Percentiles rank a stretch among this genome's conserved stretches.
phyloP scores from a whole-genome alignment of 78 protist species.

The Thecamonas trahens region DNA sequence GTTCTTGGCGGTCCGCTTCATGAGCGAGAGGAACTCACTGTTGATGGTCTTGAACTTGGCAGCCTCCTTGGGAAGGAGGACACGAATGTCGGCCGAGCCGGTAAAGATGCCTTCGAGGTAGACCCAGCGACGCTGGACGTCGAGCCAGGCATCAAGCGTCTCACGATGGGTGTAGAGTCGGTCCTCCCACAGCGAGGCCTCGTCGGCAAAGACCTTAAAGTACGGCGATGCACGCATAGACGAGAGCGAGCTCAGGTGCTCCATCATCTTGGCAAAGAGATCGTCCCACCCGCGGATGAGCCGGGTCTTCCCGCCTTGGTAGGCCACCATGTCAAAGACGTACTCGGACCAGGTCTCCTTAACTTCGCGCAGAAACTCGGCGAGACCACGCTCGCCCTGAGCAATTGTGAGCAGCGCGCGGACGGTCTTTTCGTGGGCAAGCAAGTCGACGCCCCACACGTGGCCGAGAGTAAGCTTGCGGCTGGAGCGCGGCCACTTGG shows the following conservation, averaged over 20 bases:
- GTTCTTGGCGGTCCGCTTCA: conserved; percentile 60
- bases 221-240: conserved; percentile 92
- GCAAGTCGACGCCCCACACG: conserved; percentile 72
- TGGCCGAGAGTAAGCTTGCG: conserved; percentile 70
- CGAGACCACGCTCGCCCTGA: conserved; percentile 95
- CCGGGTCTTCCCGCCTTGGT: conserved; percentile 47
- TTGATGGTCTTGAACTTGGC: conserved; percentile 81
- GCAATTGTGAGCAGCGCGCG: conserved; percentile 77
- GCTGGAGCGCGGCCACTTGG: too few relatives aligned
- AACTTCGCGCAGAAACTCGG: conserved; percentile 76
- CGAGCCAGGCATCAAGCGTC: conserved; percentile 80
- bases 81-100: conserved; percentile 82
- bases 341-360: conserved; percentile 70
- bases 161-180: conserved; percentile 53
- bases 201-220: conserved; percentile 84
- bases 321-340: conserved; percentile 78
- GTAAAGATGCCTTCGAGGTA: conserved; percentile 90
- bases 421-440: conserved; percentile 50
- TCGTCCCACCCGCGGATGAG: conserved; percentile 95
- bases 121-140: conserved; percentile 95
- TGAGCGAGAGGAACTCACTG: conserved; percentile 71
- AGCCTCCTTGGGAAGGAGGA: conserved; percentile 82
- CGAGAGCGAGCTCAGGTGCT: conserved; percentile 51
- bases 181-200: conserved; percentile 82
- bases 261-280: conserved; percentile 65